phyloP scores from a whole-genome alignment of 768 basidiomycete species.

The Boletus rufocinnamomeus region DNA sequence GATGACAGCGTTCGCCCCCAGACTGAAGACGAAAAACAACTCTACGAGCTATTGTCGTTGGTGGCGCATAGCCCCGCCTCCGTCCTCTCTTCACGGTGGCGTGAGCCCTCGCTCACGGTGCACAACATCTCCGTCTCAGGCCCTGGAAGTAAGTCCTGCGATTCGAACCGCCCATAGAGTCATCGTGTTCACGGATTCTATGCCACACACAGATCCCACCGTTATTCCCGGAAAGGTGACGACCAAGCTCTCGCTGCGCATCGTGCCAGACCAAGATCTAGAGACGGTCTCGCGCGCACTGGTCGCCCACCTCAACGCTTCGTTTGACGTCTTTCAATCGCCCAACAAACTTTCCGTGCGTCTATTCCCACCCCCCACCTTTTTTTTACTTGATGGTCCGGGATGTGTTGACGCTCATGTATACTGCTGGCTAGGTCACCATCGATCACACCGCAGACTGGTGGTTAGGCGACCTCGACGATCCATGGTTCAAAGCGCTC shows the following conservation, averaged over 20 bases:
- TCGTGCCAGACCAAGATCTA: conserved; percentile 92
- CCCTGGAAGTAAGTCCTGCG: conserved; percentile 58
- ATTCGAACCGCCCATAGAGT: neutral
- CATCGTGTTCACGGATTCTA: neutral
- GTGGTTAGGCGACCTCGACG: conserved; percentile 92
- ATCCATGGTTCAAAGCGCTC: conserved; percentile 83
- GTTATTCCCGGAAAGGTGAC: conserved; percentile 85
- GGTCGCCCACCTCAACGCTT: conserved; percentile 53
- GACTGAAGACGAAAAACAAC: conserved; percentile 62
- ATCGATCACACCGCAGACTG: conserved; percentile 88
- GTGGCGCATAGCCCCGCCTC: conserved; percentile 69
- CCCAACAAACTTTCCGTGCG: conserved; percentile 72
- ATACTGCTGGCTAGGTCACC: conserved; percentile 52
- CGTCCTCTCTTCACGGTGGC: conserved; percentile 78
- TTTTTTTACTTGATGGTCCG: neutral
- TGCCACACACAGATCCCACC: conserved; percentile 61
- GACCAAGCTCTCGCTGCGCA: conserved; percentile 86
- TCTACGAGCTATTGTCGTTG: conserved; percentile 68
- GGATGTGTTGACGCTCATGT: neutral
- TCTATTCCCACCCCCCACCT: neutral
- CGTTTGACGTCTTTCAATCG: conserved; percentile 63
- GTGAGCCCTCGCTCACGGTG: conserved; percentile 87
- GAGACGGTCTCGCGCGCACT: conserved; percentile 65
- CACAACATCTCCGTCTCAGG: conserved; percentile 85
- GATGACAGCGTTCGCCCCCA: conserved; percentile 77